phyloP scores from a whole-genome alignment of 106 monocot species.

The Xerophyta viscosa region DNA sequence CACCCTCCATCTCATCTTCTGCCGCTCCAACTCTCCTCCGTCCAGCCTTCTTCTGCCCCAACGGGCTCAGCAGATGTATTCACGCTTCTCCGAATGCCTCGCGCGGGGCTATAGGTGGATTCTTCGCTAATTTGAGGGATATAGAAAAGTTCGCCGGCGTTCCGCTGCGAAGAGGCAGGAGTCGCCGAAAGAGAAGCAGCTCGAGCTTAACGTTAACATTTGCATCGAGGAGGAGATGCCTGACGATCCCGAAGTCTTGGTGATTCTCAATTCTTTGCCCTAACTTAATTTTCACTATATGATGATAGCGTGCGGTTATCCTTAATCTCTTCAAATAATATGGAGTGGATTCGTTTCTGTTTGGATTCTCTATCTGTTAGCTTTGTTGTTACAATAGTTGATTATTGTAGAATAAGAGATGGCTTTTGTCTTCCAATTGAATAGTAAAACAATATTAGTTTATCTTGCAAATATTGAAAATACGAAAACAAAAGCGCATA shows the following conservation, averaged over 20 bases:
- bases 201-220: conserved; percentile 53
- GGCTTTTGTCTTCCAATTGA: too few species aligned
- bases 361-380: background rate
- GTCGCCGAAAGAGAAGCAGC: conserved; percentile 43
- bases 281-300: background rate
- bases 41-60: background rate
- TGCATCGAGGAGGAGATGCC: conserved; percentile 68
- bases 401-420: background rate
- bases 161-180: conserved; percentile 25
- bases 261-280: conserved; percentile 12
- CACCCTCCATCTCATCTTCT: background rate
- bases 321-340: background rate
- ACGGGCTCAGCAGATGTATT: conserved; percentile 6
- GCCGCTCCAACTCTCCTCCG: background rate
- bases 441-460: background rate
- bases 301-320: background rate
- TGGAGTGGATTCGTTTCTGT: background rate
- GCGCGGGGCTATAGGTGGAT: conserved; percentile 10
- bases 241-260: conserved; percentile 75
- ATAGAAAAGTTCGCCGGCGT: conserved; percentile 36
- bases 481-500: too few species aligned
- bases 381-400: background rate
- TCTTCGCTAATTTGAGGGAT: conserved; percentile 47
- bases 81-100: background rate
- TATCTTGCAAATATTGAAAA: background rate